These are phyloP conservation scores for Candida ulmi DNA, from an alignment of 805 yeast species.

Conservation along the genomic window DNA sequence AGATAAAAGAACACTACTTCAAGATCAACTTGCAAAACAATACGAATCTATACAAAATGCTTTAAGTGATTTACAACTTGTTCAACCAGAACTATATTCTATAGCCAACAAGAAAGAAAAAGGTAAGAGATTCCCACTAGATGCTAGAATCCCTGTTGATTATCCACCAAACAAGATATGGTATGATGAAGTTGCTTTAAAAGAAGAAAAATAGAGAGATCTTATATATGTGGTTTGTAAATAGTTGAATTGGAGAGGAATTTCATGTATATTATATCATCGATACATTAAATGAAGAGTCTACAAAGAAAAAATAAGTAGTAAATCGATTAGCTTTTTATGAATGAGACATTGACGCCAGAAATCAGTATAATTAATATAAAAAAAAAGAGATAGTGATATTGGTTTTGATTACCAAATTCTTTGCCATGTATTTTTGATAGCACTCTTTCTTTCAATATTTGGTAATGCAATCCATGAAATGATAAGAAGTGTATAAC, in stretches of 20 bases:
- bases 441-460: constrained; percentile 28
- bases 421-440: constrained; percentile 17
- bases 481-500: constrained; percentile 28
- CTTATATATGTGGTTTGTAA: not conserved
- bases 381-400: too few species aligned
- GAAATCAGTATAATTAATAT: not conserved
- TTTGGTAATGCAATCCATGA: constrained; percentile 41
- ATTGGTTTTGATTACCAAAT: constrained; percentile 16
- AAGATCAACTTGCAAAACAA: constrained; percentile 48
- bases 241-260: too few species aligned
- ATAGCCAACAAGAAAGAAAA: constrained; percentile 54
- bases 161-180: constrained; percentile 80
- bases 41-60: constrained; percentile 63
- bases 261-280: too few species aligned
- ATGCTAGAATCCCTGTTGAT: constrained; percentile 83
- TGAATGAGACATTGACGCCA: too few species aligned
- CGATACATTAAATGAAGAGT: too few species aligned
- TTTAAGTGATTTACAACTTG: constrained; percentile 55
- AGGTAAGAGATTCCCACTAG: constrained; percentile 68
- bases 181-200: constrained; percentile 50
- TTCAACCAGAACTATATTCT: constrained; percentile 50
- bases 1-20: constrained; percentile 38
- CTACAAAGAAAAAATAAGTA: too few species aligned
- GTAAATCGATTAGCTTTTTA: too few species aligned
- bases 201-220: constrained; percentile 6